Base-by-base conservation (phyloP, 164 flowering plant genomes). In the Stephania yunnanensis region DNA sequence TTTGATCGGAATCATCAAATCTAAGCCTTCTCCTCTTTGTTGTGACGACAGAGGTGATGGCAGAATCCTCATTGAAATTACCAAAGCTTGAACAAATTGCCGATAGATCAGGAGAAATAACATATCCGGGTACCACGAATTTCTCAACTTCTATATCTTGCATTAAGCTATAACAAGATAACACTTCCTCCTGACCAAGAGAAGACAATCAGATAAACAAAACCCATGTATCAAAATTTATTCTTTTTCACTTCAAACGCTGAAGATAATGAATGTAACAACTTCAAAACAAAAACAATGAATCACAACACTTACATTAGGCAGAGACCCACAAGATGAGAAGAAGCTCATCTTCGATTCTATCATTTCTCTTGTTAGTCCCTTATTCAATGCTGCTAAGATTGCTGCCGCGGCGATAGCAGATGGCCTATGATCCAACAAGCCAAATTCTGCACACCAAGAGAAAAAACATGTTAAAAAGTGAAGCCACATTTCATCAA, bases 321-420 rank as follows among this genome's bases (percentile, higher is more conserved):
- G 70, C 66, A 82, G 78, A 75, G 77, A 77, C 63, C 77, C 72
- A 74, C 69, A 73, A 6, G 73, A 74, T 68, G 83, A 72, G 69
- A 86, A 73, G 67, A 76, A 42, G 13, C 80, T 79, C 64, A 89
- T 81, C 78, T 84, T 88, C 30, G 68, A 46, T 70, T 86, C 85
- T 84, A 90, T 63, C 53, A 80, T 74, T 78, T 76, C 74, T 79
- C 77, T 85, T 29, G 90, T 86, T 73, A 88, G 76, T 63, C 72
- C 66, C 58, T 76, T 82, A 76, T 85, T 85, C 64, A 83, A 63
- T 72, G 87, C 85, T 71, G 82, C 77, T 72, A 92, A 79, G 22
- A 83, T 83, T 25, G 94, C 92, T 0, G 94, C 94, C 0, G 84
- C 88, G 13, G 97, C 95, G 55, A 93, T 76, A 0, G 81, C 81